Percentiles rank a stretch among this genome's conserved stretches.
Evolutionary conservation across 495 filamentous ascomycete species (phyloP).

Genomic region (Hypoxylon perforatum): DNA sequence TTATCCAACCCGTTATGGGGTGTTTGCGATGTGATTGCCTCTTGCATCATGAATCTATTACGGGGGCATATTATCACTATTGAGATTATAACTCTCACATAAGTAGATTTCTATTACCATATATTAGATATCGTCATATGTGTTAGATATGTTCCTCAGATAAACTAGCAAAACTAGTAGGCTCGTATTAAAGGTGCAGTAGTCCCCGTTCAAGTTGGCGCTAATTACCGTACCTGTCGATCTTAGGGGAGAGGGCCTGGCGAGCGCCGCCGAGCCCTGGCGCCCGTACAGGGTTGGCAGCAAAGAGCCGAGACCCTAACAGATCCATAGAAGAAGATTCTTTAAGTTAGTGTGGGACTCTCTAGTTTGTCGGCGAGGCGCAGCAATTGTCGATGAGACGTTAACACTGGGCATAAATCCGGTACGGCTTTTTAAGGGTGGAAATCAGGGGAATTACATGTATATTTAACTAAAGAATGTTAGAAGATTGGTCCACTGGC

Average conservation of each 20-base stretch:
- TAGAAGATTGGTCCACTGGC: not conserved
- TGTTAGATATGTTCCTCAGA: not conserved
- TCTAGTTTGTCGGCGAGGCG: slow-evolving; percentile 30
- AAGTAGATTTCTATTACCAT: too few species aligned
- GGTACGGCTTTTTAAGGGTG: slow-evolving; percentile 4
- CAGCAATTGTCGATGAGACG: slow-evolving; percentile 21
- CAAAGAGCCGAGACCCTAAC: slow-evolving; percentile 16
- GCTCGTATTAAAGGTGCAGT: slow-evolving; percentile 3
- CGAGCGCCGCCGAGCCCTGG: not conserved
- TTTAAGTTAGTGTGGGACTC: slow-evolving; percentile 2
- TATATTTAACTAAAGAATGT: slow-evolving; percentile 4
- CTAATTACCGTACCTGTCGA: slow-evolving; percentile 36
- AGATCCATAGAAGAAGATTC: not conserved
- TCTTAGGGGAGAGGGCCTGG: not conserved
- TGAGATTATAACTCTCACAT: too few species aligned
- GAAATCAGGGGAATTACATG: not conserved
- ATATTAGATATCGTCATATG: too few species aligned
- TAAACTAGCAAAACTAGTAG: not conserved
- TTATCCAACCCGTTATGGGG: too few species aligned
- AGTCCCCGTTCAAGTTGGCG: slow-evolving; percentile 9
- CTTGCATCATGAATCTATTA: too few species aligned
- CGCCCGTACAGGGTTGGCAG: not conserved
- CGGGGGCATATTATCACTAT: too few species aligned
- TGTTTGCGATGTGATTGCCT: not conserved
- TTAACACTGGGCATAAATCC: slow-evolving; percentile 21